Evolutionary conservation across 2,329 filamentous ascomycete genomes (phyloP), one percentile per base, ranked within the genome.

Genomic region (Penicillium sp.): DNA sequence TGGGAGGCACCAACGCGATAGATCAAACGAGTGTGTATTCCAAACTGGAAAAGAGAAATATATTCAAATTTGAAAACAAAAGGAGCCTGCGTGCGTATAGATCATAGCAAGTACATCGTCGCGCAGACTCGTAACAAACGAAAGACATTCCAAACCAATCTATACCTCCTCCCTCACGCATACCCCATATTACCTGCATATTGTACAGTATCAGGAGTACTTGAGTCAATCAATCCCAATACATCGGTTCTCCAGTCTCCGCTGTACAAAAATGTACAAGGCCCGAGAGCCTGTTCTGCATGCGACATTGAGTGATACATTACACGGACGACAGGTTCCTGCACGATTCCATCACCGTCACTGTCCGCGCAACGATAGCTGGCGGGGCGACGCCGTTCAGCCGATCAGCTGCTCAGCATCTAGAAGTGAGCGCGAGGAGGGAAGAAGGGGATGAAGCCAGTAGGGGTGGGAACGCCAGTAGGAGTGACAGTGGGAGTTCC

Each of bases 191-290:
- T 28, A 12, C 14, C 14, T 34, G 31, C 35, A 41, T 10, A 29
- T 5, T 41, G 22, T 41, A 47, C 44, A 41, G 37, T 41, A 47
- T 30, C 16, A 22, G 44, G 22, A 25, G 44, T 14, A 47, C 30
- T 41, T 33, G 38, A 42, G 25, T 42, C 38, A 25, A 34, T 27
- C 30, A 42, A 36, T 48, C 31, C 37, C 38, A 47, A 42, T 42
- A 47, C 30, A 30, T 30, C 22, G 29, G 8, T 12, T 6, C 42
- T 13, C 29, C 34, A 22, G 4, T 29, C 14, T 7, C 34, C 18
- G 13, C 35, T 35, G 38, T 42, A 25, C 30, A 13, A 16, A 16
- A 18, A 28, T 35, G 28, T n/a, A 28, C 22, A 19, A 41, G 13
- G 22, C 25, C 14, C 13, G 13, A 18, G 27, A 8, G 14, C 8